Percentiles rank a stretch among this genome's conserved stretches.
Conservation (phyloP, 1,284 basidiomycete species). For the Microbotryum lychnidis-dioicae region DNA sequence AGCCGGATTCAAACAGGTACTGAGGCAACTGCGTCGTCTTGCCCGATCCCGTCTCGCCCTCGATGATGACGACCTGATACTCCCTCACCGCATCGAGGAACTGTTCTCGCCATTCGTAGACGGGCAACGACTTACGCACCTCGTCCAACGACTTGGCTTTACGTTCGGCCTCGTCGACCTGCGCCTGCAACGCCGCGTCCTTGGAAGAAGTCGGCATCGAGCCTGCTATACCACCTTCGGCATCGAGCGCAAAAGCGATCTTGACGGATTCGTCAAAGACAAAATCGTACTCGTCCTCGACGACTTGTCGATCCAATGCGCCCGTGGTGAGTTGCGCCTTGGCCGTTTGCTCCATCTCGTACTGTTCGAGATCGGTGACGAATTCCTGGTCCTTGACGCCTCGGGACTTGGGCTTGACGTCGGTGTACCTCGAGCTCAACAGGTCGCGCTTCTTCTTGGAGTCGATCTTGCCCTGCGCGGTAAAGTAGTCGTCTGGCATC, state of each 20-base stretch:
- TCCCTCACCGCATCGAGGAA: constrained; percentile 81
- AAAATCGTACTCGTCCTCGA: constrained; percentile 81
- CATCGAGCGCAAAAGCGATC: constrained; percentile 78
- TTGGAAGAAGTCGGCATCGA: constrained; percentile 59
- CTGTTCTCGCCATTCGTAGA: constrained; percentile 75
- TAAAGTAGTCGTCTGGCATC: constrained; percentile 89
- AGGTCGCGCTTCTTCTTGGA: constrained; percentile 91
- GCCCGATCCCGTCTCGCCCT: constrained; percentile 50
- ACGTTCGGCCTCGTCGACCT: constrained; percentile 80
- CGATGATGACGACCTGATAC: constrained; percentile 56
- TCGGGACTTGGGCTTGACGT: constrained; percentile 64
- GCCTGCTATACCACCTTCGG: constrained; percentile 46
- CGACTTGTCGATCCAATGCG: constrained; percentile 73
- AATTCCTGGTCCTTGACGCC: constrained; percentile 64
- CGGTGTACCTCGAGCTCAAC: constrained; percentile 88
- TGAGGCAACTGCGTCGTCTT: constrained; percentile 98
- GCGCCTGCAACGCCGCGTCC: constrained; percentile 73
- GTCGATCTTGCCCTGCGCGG: constrained; percentile 97
- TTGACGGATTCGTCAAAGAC: constrained; percentile 97
- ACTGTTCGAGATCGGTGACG: constrained; percentile 86
- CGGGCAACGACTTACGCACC: constrained; percentile 81
- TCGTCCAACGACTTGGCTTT: constrained; percentile 81
- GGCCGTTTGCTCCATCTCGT: constrained; percentile 78
- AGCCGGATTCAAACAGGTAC: constrained; percentile 95
- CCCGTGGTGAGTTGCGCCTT: constrained; percentile 82